Base-by-base conservation (phyloP, 1,139 yeast species). In the Debaryomyces fabryi region DNA sequence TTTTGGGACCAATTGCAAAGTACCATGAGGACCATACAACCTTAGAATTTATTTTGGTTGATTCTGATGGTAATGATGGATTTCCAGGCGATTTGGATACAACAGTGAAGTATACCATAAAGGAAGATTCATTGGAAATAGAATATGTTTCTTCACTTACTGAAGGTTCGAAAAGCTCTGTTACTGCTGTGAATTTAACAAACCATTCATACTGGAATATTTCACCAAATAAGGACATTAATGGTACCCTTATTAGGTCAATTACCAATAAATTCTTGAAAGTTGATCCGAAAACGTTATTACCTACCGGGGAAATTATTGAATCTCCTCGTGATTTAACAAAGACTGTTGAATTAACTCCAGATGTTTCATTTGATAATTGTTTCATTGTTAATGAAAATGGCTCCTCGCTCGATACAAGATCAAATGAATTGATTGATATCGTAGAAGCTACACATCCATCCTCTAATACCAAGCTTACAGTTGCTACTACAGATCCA, bases 201-300 rank as follows among this genome's bases (percentile, higher is more conserved):
- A 85, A 85, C 64, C 91, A 85, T 60, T 68, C 84, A 15, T 84
- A 82, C 64, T 83, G 83, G 72, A 82, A 79, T 58, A 55, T 71
- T 33, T 57, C 68, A 21, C 61, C 59, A 23, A 56, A 61, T 9
- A 48, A 52, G 10, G 59, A 65, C 6, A 69, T 70, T 21, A 71
- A 74, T 45, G 76, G 74, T 9, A 67, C 75, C 3, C 49, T 55
- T n/a, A 58, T 74, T 16, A 63, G 63, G 42, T 53, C 74, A 24
- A 48, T 52, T 13, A 61, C 73, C 34, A 58, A 63, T 42, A 56
- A 63, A 23, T 60, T 58, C 47, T 63, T 83, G 56, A 81, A 74
- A 48, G 72, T 74, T 10, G 74, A 74, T 53, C 37, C 53, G 3
- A 60, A 58, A 7, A 53, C 68, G 6, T 62, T 68, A 43, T 62